Percentiles rank a stretch among this genome's conserved stretches.
phyloP scores from a whole-genome alignment of 176 grass and related monocot genomes.

The Canna indica region DNA sequence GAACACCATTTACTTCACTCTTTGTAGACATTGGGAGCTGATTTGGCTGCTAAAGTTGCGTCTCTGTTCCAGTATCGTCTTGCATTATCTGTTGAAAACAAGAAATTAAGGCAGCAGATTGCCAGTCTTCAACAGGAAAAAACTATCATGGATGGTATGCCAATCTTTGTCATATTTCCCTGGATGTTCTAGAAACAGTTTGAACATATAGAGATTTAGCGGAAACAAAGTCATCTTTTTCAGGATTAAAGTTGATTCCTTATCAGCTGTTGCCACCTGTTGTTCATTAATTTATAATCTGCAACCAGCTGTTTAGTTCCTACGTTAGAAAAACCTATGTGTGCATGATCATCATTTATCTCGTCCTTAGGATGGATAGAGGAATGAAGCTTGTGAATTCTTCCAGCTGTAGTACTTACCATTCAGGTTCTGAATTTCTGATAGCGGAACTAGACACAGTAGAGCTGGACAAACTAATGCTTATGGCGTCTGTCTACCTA shows the following conservation, averaged over 20 bases:
- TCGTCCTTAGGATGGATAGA: too few species aligned
- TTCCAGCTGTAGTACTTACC: not conserved
- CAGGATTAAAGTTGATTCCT: not conserved
- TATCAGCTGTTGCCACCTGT: not conserved
- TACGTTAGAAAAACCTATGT: not conserved
- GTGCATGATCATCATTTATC: too few species aligned
- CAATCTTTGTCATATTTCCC: not conserved
- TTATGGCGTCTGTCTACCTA: too few species aligned
- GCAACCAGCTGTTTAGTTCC: too few species aligned
- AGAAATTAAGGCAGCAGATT: slow-evolving; percentile 63
- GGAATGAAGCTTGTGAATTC: not conserved
- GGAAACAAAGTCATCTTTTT: not conserved
- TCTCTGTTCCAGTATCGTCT: slow-evolving; percentile 72
- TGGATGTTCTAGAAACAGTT: not conserved
- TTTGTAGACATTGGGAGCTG: slow-evolving; percentile 67
- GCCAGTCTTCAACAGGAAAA: slow-evolving; percentile 62
- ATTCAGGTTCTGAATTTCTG: not conserved
- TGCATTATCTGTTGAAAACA: slow-evolving; percentile 77
- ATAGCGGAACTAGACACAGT: too few species aligned
- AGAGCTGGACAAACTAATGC: too few species aligned
- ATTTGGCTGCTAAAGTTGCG: slow-evolving; percentile 63
- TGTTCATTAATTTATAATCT: too few species aligned
- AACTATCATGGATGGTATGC: slow-evolving; percentile 74
- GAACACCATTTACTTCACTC: slow-evolving; percentile 5
- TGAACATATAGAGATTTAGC: not conserved